These are phyloP conservation scores for Malus fusca DNA, from an alignment of 306 rosid species.

Conservation along the genomic window DNA sequence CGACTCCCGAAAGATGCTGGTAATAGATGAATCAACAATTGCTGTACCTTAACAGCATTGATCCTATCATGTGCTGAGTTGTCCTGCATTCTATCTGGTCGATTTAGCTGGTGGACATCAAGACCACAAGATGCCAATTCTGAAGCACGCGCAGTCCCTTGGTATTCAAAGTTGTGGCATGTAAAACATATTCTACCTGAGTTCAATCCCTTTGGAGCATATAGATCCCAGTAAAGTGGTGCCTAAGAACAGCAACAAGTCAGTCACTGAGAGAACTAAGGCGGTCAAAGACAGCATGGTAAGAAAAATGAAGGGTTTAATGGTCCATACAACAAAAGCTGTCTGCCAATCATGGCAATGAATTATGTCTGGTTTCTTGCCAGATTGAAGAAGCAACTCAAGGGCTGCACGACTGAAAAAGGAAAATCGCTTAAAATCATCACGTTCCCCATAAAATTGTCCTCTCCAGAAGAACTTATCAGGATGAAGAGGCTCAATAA, in stretches of 20 bases:
- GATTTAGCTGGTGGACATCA: conserved; percentile 52
- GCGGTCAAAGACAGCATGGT: conserved; percentile 6
- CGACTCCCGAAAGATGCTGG: not conserved
- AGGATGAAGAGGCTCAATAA: conserved; percentile 94
- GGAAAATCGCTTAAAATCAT: conserved; percentile 89
- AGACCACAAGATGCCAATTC: conserved; percentile 83
- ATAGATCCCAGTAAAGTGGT: conserved; percentile 92
- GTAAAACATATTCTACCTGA: conserved; percentile 96
- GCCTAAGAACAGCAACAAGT: conserved; percentile 49
- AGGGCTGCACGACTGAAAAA: conserved; percentile 93
- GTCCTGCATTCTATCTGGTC: conserved; percentile 95
- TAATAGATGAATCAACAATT: conserved; percentile 10
- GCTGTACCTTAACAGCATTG: conserved; percentile 76
- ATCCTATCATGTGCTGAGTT: conserved; percentile 65
- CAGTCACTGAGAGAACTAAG: not conserved
- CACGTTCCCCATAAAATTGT: conserved; percentile 70
- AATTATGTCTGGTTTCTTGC: conserved; percentile 93
- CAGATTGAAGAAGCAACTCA: conserved; percentile 84
- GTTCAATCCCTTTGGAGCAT: conserved; percentile 67
- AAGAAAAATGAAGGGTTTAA: conserved; percentile 8
- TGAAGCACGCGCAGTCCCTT: conserved; percentile 79
- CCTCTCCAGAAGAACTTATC: conserved; percentile 81
- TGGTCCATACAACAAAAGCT: conserved; percentile 73
- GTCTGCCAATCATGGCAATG: conserved; percentile 99
- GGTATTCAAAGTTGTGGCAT: conserved; percentile 98